Conservation (phyloP, 305 asterid genomes). For the Stenogyne calaminthoides region DNA sequence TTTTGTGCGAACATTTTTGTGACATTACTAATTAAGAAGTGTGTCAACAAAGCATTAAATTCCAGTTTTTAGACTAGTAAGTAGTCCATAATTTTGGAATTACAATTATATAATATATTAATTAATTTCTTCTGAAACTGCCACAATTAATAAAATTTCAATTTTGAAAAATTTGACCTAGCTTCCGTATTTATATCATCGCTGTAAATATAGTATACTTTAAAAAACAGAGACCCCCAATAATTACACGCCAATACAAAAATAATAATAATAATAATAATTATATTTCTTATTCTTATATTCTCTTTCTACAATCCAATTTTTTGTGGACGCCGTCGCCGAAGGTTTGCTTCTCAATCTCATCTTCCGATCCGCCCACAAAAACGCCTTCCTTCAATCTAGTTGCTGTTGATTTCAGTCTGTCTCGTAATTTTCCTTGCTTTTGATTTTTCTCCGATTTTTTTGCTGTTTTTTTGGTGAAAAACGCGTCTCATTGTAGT, state of each 20-base stretch:
- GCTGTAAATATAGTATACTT: constrained; percentile 26
- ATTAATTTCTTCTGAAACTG: constrained; percentile 26
- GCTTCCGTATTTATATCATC: constrained; percentile 7
- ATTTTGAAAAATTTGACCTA: constrained; percentile 13
- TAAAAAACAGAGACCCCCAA: constrained; percentile 27
- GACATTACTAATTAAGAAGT: background rate
- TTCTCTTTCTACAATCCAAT: constrained; percentile 32
- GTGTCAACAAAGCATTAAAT: background rate
- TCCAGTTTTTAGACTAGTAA: background rate
- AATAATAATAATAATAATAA: no score
- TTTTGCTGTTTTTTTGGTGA: constrained; percentile 14
- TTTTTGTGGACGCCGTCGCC: constrained; percentile 60
- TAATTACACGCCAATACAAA: constrained; percentile 17
- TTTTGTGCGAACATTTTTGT: background rate
- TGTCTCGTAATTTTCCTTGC: background rate
- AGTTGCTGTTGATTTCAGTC: background rate
- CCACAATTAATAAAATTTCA: constrained; percentile 22
- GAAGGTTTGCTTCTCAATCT: constrained; percentile 39
- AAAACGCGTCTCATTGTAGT: constrained; percentile 37
- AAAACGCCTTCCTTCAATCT: constrained; percentile 18
- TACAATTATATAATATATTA: background rate
- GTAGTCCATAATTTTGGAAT: background rate
- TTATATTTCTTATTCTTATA: constrained; percentile 27
- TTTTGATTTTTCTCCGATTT: background rate
- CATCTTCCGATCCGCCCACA: constrained; percentile 35